Evolutionary conservation across 1,284 basidiomycete genomes (phyloP).

Genomic region (Ustilago hordei): DNA sequence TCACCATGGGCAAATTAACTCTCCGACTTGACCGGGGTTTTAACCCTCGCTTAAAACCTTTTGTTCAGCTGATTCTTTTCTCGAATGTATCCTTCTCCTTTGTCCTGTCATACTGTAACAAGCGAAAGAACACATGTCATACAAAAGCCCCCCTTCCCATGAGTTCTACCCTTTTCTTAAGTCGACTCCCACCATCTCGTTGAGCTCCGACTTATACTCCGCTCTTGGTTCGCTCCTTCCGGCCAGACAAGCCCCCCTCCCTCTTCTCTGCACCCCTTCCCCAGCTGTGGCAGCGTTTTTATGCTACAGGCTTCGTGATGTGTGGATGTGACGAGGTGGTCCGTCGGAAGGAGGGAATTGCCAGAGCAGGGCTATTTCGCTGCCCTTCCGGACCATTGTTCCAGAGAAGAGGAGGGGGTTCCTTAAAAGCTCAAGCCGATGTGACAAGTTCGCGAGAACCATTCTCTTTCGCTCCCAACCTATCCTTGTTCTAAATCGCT

Average conservation of each 20-base stretch:
- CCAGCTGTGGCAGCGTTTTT: background rate
- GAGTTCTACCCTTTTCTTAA: background rate
- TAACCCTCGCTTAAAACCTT: background rate
- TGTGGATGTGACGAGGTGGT: background rate
- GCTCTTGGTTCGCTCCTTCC: constrained; percentile 1
- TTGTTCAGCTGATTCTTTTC: background rate
- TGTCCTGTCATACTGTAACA: background rate
- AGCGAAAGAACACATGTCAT: background rate
- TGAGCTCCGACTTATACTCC: constrained; percentile 8
- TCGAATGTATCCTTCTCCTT: background rate
- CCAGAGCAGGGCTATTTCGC: background rate
- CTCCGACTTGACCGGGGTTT: background rate
- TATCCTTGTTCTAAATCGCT: background rate
- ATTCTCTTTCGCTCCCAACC: background rate
- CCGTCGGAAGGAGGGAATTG: background rate
- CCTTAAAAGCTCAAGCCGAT: background rate
- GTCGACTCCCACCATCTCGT: background rate
- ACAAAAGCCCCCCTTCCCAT: background rate
- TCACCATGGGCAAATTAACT: background rate
- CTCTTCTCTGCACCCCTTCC: background rate
- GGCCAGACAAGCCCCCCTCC: background rate
- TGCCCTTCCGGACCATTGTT: background rate
- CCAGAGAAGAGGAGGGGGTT: background rate
- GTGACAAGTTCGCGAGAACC: background rate
- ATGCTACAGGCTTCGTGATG: background rate